These are phyloP conservation scores for Hansenula sp. DNA, from an alignment of 1,139 yeast genomes.

Conservation along the genomic window DNA sequence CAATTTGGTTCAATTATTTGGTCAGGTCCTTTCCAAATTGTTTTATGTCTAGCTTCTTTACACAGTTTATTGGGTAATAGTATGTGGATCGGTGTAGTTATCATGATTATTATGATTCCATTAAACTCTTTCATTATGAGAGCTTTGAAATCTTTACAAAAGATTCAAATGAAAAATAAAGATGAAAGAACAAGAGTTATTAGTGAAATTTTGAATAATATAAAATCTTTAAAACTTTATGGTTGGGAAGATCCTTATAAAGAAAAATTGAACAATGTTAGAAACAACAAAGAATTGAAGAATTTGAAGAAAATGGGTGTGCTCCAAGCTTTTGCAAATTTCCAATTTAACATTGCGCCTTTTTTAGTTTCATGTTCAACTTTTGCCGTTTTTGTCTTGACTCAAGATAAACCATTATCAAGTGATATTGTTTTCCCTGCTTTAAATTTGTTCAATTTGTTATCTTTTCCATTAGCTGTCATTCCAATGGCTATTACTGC, in stretches of 20 bases:
- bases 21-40: constrained; percentile 96
- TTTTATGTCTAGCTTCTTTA: constrained; percentile 72
- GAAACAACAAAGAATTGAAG: constrained; percentile 84
- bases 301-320: constrained; percentile 77
- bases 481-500: constrained; percentile 88
- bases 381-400: constrained; percentile 74
- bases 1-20: constrained; percentile 86
- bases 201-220: constrained; percentile 85
- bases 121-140: constrained; percentile 72
- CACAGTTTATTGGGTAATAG: constrained; percentile 78
- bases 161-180: constrained; percentile 64
- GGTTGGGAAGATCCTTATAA: constrained; percentile 94
- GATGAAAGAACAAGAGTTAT: constrained; percentile 71
- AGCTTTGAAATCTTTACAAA: constrained; percentile 73
- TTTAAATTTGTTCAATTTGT: constrained; percentile 75
- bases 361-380: constrained; percentile 89
- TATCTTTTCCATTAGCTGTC: constrained; percentile 90
- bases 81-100: constrained; percentile 95
- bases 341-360: constrained; percentile 87
- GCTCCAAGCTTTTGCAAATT: constrained; percentile 67
- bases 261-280: constrained; percentile 66
- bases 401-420: constrained; percentile 65
- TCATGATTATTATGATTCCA: constrained; percentile 84
- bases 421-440: constrained; percentile 97
- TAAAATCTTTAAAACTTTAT: constrained; percentile 86